Evolutionary conservation across 805 yeast genomes (phyloP), one percentile per base, ranked within the genome.

Genomic region (Yamadazyma sp.): DNA sequence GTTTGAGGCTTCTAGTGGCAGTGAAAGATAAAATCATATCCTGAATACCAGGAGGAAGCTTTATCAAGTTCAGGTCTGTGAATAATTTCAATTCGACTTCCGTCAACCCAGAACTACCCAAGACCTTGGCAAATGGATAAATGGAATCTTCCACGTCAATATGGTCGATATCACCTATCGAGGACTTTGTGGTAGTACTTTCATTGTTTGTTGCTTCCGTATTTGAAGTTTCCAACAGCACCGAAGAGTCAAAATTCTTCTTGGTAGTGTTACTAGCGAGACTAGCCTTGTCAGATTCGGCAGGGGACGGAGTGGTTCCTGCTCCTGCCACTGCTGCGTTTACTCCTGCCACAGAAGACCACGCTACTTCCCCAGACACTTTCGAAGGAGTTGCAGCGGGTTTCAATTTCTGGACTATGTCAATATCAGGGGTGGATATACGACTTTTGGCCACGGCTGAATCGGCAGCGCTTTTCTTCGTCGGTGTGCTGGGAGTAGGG

Each of bases 341-440:
- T 6, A 57, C 71, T 5, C 75, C 74, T 4, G 78, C 80, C 4
- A 79, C 79, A 1, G 78, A 62, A 0, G 82, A 67, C 67, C 80
- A 78, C 50, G 77, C 77, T 37, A 78, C 56, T 32, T 73, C 77
- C 10, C 78, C 77, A 6, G 72, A 65, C 6, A 79, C 77, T 47
- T 71, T 71, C 5, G 71, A 57, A 9, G 82, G 82, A 5, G 75
- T 63, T 3, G 75, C 60, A 1, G 82, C 80, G 1, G 83, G 82
- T 50, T 74, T 76, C 45, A 75, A 55, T 5, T 63, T 65, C 35
- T 66, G 66, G 23, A 68, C 58, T 20, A 68, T 67, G 4, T 62
- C 72, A 5, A 57, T 38, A 12, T 66, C 71, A 6, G 60, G 58
- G 12, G 55, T 50, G 1, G 46, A 32, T 6, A 27, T 36, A 13